Base-by-base conservation (phyloP, 2,329 filamentous ascomycete genomes). In the Ciborinia camelliae region DNA sequence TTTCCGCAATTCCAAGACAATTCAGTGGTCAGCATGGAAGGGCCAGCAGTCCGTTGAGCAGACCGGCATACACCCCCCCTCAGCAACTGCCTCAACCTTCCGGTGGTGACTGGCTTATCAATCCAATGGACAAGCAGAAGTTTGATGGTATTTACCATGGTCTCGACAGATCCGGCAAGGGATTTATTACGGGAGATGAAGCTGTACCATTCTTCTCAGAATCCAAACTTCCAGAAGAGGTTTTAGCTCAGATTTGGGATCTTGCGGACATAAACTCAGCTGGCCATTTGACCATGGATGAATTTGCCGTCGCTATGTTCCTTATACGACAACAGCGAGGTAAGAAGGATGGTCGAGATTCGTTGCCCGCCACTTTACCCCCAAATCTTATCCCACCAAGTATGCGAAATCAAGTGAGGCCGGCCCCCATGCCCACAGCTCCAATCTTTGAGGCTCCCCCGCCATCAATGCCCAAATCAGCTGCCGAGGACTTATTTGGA, bases 261-360 rank as follows among this genome's bases (percentile, higher is more conserved):
- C 85, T 99, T 37, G 90, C 95, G 18, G 95, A 99, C 77, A 92
- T 97, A 77, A 92, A 91, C 73, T 95, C 92, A 9, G 90, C 93
- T 71, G 95, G 95, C 14, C 88, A 90, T 65, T 81, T 99, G 64
- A 92, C 84, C 54, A 87, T 86, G 71, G 95, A 99, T 70, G 93
- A 97, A 72, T 99, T 99, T 75, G 92, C 95, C 0, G 92, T 99
- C 54, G 94, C 95, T 62, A 97, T 99, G 93, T 96, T 96, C 75
- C 82, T 99, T 59, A 97, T 99, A 72, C 86, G 93, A 67, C 91
- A 96, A 75, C 93, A 97, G 76, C 85, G 93, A 62, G 90, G 84
- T 69, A 89, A 88, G 68, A 86, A 86, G 65, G 86, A 88, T 64
- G 81, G 82, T 23, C 75, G 79, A 39, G 79, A 78, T 48, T 80